Base-by-base conservation (phyloP, 2,329 filamentous ascomycete species). In the Chaetomium globosum region DNA sequence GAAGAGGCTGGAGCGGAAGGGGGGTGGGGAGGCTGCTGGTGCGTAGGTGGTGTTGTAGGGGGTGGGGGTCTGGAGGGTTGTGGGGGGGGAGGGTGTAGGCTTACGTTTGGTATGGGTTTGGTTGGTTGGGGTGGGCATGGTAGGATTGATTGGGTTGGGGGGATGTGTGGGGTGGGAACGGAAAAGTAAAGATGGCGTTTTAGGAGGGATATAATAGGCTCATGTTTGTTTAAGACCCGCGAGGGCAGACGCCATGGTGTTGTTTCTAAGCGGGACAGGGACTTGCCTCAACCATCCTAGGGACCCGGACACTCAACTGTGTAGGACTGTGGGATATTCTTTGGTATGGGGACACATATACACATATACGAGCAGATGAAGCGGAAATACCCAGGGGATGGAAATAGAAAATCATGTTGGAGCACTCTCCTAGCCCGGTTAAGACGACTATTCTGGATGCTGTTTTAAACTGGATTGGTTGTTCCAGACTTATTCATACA, bases 1-100 rank as follows among this genome's bases (percentile, higher is more conserved):
- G 74, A 84, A 83, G 71, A 87, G 85, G 74, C 73, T 91, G 59
- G 73, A 59, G 51, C 16, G 56, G 55, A 64, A 63, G 53, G 54
- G 1, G 19, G 64, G 16, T 4, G 26, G 33, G 16, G 56, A 55
- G 46, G 52, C 7, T n/a, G 48, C 23, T 36, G 61, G 55, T 21
- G 56, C 16, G 6, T 13, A 39, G 56, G 30, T 12, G 28, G 23
- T 9, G 8, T 5, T 21, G 26, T 12, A 43, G 16, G 23, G 23
- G 36, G n/a, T 7, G 16, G 31, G 16, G 12, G 39, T 23, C 3
- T 54, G 23, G 23, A 39, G 30, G 19, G 23, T 46, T 9, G 43
- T 2, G 36, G 13, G 23, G 28, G 28, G 43, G 19, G 28, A 30
- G 21, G 2, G 43, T 21, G 49, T 28, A 52, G 28, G 26, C 4